These are phyloP conservation scores for Boletus rubroflammeus DNA, from an alignment of 768 basidiomycete genomes.

Conservation along the genomic window DNA sequence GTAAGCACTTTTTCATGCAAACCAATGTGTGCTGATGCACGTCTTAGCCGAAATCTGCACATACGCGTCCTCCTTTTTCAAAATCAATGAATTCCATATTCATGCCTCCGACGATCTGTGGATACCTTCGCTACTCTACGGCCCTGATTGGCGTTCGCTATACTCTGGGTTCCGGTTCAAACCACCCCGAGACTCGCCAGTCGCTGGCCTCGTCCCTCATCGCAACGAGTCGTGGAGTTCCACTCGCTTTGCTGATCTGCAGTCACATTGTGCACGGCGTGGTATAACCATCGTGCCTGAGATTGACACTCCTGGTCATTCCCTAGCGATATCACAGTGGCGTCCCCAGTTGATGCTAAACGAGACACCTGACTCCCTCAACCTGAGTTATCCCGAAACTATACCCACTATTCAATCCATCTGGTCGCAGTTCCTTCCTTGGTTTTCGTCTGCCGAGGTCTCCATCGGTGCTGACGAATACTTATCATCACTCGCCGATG, in stretches of 20 bases:
- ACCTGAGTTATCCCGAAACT: conserved; percentile 40
- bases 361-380: conserved; percentile 35
- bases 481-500: conserved; percentile 34
- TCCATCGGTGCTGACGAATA: conserved; percentile 49
- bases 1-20: conserved; percentile 15
- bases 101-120: conserved; percentile 44
- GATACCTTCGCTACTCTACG: conserved; percentile 39
- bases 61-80: conserved; percentile 45
- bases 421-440: conserved; percentile 40
- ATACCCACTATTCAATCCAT: conserved; percentile 41
- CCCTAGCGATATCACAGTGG: conserved; percentile 44
- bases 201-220: conserved; percentile 35
- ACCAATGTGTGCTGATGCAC: background rate
- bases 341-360: conserved; percentile 39
- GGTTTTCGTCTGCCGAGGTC: conserved; percentile 39
- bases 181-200: conserved; percentile 32
- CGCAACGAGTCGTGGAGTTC: conserved; percentile 41
- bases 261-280: conserved; percentile 35
- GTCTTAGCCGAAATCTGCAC: conserved; percentile 39
- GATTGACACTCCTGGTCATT: conserved; percentile 44
- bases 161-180: conserved; percentile 43
- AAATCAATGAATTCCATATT: conserved; percentile 41
- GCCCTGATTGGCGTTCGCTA: conserved; percentile 37
- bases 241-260: conserved; percentile 31
- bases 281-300: conserved; percentile 42